phyloP scores from a whole-genome alignment of 768 basidiomycete species.

The Amanita phalloides region DNA sequence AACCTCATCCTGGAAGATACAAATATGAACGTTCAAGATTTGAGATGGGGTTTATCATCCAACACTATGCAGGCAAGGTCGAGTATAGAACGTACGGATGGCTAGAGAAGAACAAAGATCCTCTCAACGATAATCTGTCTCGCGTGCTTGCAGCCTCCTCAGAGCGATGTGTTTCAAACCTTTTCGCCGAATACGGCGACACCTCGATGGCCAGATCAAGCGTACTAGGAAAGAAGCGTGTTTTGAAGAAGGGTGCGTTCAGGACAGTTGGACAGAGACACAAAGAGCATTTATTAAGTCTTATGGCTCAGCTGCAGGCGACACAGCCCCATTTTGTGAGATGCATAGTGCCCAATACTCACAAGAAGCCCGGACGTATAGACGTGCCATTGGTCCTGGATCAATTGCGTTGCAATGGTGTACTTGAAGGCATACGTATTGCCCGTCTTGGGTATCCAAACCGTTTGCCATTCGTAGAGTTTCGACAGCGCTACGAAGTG shows the following conservation, averaged over 20 bases:
- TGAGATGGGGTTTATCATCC: constrained; percentile 88
- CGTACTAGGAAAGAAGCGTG: constrained; percentile 54
- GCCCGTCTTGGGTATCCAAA: constrained; percentile 97
- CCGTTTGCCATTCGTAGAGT: constrained; percentile 92
- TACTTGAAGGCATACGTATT: constrained; percentile 96
- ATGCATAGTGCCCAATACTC: constrained; percentile 91
- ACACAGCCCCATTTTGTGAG: constrained; percentile 98
- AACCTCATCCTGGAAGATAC: constrained; percentile 58
- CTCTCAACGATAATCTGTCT: constrained; percentile 91
- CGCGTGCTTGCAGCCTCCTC: constrained; percentile 76
- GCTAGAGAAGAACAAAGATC: constrained; percentile 99
- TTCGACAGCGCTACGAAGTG: constrained; percentile 93
- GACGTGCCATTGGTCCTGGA: constrained; percentile 94
- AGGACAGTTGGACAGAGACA: constrained; percentile 92
- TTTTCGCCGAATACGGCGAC: constrained; percentile 79
- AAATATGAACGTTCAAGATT: constrained; percentile 87
- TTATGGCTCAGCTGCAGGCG: constrained; percentile 85
- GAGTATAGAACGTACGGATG: constrained; percentile 94
- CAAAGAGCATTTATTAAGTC: constrained; percentile 85
- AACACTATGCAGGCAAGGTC: constrained; percentile 95
- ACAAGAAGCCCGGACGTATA: constrained; percentile 85
- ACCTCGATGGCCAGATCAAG: constrained; percentile 26
- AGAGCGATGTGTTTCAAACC: constrained; percentile 68
- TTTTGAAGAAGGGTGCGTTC: constrained; percentile 92
- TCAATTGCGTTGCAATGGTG: constrained; percentile 96